Evolutionary conservation across 768 basidiomycete species (phyloP).

Genomic region (Tylopilus plumbeoviolaceoides): DNA sequence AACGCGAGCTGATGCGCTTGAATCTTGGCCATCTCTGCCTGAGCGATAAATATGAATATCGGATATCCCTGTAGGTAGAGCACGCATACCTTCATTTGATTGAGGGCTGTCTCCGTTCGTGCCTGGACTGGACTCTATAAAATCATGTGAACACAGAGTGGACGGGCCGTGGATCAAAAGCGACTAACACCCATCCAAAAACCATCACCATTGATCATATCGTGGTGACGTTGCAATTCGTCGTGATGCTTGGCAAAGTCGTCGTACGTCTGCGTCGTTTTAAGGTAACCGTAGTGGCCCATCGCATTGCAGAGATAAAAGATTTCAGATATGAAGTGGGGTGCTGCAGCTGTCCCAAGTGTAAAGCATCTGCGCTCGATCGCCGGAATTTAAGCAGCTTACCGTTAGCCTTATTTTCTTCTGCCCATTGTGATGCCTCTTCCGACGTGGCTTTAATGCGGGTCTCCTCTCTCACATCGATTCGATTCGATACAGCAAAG

Average conservation of each 20-base stretch:
- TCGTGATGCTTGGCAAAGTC: constrained; percentile 72
- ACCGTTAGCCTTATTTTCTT: constrained; percentile 49
- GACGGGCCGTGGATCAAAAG: background rate
- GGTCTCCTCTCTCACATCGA: constrained; percentile 85
- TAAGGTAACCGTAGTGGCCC: constrained; percentile 85
- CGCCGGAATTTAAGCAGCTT: background rate
- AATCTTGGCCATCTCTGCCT: constrained; percentile 69
- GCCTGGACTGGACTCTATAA: constrained; percentile 65
- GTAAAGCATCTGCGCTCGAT: background rate
- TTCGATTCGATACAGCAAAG: constrained; percentile 65
- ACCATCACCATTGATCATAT: constrained; percentile 68
- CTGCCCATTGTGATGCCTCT: constrained; percentile 74
- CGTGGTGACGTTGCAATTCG: constrained; percentile 73
- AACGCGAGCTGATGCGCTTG: constrained; percentile 74
- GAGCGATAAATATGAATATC: constrained; percentile 1
- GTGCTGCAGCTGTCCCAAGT: constrained; percentile 46
- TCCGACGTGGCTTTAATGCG: constrained; percentile 90
- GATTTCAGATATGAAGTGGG: constrained; percentile 93
- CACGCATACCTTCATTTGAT: constrained; percentile 62
- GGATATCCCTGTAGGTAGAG: background rate
- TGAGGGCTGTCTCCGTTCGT: constrained; percentile 74
- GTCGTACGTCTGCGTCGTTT: constrained; percentile 72
- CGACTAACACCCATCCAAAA: constrained; percentile 77
- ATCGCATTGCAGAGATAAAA: constrained; percentile 87
- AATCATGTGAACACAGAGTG: background rate